Percentiles rank a stretch among this genome's conserved stretches.
Evolutionary conservation across 805 yeast genomes (phyloP).

Genomic region (Yamadazyma takamatsuzukensis): DNA sequence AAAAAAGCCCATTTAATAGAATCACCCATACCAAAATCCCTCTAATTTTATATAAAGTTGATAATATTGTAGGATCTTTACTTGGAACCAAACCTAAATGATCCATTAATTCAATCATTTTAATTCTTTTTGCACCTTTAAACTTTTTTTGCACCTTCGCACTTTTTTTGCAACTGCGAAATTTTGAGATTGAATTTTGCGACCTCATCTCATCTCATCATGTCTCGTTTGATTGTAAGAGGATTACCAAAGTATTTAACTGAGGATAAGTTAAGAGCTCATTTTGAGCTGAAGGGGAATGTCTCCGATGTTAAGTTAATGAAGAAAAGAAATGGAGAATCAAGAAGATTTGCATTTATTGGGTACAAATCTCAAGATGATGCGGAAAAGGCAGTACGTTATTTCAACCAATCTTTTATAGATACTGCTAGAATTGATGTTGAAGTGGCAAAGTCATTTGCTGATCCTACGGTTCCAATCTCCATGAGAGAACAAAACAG

Average conservation of each 20-base stretch:
- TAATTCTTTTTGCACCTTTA: no score
- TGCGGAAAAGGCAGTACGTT: constrained; percentile 74
- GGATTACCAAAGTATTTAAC: constrained; percentile 77
- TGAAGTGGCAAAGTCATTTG: constrained; percentile 76
- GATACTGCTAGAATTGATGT: constrained; percentile 82
- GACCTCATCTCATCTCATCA: constrained; percentile 17
- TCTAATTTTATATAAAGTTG: constrained; percentile 8
- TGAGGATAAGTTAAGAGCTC: constrained; percentile 67
- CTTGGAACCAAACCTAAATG: constrained; percentile 29
- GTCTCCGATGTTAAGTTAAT: constrained; percentile 88
- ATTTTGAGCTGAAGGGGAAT: constrained; percentile 56
- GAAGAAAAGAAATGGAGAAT: constrained; percentile 77
- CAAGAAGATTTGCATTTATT: constrained; percentile 89
- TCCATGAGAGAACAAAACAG: constrained; percentile 43
- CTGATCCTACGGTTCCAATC: constrained; percentile 76
- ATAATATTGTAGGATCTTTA: constrained; percentile 10
- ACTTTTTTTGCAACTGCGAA: constrained; percentile 1
- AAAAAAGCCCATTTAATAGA: constrained; percentile 13
- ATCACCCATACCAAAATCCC: constrained; percentile 16
- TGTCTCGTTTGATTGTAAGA: constrained; percentile 90
- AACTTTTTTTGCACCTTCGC: not conserved
- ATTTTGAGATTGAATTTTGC: not conserved
- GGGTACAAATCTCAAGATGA: constrained; percentile 75
- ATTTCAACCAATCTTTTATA: constrained; percentile 73
- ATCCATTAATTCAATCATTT: constrained; percentile 25